A percentile compares a stretch with the other conserved stretches of the same genome.
phyloP scores from a whole-genome alignment of 2,329 filamentous ascomycete species.

The Bipolaris cookei region DNA sequence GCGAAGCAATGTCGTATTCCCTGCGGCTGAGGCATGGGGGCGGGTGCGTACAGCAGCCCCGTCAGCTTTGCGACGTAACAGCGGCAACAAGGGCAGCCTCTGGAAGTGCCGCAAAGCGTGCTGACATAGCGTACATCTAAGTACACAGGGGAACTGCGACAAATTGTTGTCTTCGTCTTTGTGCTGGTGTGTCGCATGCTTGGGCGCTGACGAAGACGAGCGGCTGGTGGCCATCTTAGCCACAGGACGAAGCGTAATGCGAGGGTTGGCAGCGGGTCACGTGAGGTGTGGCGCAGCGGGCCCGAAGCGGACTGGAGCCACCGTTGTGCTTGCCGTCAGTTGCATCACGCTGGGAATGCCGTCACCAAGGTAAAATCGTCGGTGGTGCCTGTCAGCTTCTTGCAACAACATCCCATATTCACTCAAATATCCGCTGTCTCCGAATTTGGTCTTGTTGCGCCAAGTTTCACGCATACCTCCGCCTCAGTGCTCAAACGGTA shows the following conservation, averaged over 20 bases:
- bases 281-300: constrained; percentile 19
- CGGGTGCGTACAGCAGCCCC: too few species aligned
- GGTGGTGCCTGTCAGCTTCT: constrained; percentile 6
- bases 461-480: constrained; percentile 36
- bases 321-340: constrained; percentile 11
- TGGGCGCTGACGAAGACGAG: neutral
- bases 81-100: neutral
- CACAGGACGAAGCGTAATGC: neutral
- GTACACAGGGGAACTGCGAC: too few species aligned
- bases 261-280: constrained; percentile 20
- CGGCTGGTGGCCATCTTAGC: neutral
- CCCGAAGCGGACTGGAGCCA: constrained; percentile 9
- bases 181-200: too few species aligned
- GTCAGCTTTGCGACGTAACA: neutral
- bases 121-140: neutral
- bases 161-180: too few species aligned
- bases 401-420: constrained; percentile 1
- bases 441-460: constrained; percentile 22
- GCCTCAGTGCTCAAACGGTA: constrained; percentile 42
- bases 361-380: constrained; percentile 8
- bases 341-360: constrained; percentile 16
- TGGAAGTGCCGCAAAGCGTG: neutral
- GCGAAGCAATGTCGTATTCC: constrained; percentile 14
- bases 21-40: constrained; percentile 7
- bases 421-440: constrained; percentile 6